Evolutionary conservation across 2,329 filamentous ascomycete genomes (phyloP).

Genomic region (Lizonia empirigonia): DNA sequence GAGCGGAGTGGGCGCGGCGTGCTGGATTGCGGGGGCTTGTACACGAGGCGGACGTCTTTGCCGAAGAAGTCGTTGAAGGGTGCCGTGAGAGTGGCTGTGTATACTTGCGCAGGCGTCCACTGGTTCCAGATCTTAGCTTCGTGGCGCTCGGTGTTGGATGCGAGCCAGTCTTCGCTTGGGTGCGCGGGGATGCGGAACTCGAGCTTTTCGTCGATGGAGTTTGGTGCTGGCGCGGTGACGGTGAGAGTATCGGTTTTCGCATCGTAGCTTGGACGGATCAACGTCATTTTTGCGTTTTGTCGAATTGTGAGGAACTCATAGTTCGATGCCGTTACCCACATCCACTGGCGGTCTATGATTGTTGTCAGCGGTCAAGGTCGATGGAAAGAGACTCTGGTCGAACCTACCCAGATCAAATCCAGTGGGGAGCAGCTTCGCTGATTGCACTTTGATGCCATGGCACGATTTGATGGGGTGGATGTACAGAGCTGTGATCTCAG

Average conservation of each 20-base stretch:
- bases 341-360: constrained; percentile 64
- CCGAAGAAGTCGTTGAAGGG: constrained; percentile 62
- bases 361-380: constrained; percentile 7
- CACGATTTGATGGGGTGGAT: constrained; percentile 72
- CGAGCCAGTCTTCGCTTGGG: constrained; percentile 60
- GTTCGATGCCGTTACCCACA: constrained; percentile 63
- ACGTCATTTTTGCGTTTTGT: constrained; percentile 64
- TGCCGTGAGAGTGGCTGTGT: constrained; percentile 57
- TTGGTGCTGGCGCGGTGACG: constrained; percentile 54
- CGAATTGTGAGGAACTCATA: constrained; percentile 68
- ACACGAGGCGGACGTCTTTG: constrained; percentile 62
- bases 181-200: constrained; percentile 61
- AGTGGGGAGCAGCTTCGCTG: constrained; percentile 58
- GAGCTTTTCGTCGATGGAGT: constrained; percentile 37
- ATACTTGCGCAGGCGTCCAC: constrained; percentile 63
- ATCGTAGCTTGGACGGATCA: constrained; percentile 62
- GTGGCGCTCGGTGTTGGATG: constrained; percentile 56
- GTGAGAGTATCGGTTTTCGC: constrained; percentile 54
- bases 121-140: constrained; percentile 64
- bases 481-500: constrained; percentile 56
- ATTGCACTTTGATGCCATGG: constrained; percentile 62
- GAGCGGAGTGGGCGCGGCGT: constrained; percentile 60
- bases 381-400: no score
- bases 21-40: constrained; percentile 60
- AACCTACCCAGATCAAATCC: constrained; percentile 60